Conservation (phyloP, 2,329 filamentous ascomycete genomes). For the Thielaviopsis populi region DNA sequence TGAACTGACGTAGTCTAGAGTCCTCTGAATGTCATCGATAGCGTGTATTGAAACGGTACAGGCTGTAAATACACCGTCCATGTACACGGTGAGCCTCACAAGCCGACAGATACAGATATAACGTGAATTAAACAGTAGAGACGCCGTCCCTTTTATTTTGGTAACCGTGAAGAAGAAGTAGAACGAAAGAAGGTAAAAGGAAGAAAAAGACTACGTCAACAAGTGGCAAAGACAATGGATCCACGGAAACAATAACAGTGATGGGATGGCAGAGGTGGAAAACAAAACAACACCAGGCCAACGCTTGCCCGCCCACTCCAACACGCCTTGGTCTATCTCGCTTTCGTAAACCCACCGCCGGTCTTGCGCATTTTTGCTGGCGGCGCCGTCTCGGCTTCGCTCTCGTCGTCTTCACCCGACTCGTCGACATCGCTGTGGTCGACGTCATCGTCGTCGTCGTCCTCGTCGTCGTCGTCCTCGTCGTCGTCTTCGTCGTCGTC, state of each 20-base stretch:
- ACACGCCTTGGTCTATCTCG: constrained; percentile 22
- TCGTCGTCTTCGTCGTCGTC: constrained; percentile 29
- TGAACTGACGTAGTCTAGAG: no score
- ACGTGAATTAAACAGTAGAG: constrained; percentile 8
- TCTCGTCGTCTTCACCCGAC: constrained; percentile 42
- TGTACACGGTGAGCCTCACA: not conserved
- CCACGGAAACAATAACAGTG: constrained; percentile 3
- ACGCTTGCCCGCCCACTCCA: not conserved
- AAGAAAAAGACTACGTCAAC: constrained; percentile 3
- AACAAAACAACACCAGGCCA: not conserved
- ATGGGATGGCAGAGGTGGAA: not conserved
- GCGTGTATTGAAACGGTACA: not conserved
- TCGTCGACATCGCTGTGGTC: constrained; percentile 43
- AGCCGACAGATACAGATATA: not conserved
- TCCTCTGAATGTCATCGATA: no score
- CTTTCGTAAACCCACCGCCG: constrained; percentile 25
- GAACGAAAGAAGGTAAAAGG: not conserved
- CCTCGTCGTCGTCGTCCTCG: constrained; percentile 32
- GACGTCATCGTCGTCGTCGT: constrained; percentile 43
- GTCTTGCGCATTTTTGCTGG: constrained; percentile 33
- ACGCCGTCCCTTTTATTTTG: constrained; percentile 13
- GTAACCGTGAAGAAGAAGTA: constrained; percentile 9
- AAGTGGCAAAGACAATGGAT: not conserved
- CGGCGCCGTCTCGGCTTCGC: constrained; percentile 34
- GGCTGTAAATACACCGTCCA: not conserved